Conservation (phyloP, 768 basidiomycete species). For the Rhodotorula diobovata region DNA sequence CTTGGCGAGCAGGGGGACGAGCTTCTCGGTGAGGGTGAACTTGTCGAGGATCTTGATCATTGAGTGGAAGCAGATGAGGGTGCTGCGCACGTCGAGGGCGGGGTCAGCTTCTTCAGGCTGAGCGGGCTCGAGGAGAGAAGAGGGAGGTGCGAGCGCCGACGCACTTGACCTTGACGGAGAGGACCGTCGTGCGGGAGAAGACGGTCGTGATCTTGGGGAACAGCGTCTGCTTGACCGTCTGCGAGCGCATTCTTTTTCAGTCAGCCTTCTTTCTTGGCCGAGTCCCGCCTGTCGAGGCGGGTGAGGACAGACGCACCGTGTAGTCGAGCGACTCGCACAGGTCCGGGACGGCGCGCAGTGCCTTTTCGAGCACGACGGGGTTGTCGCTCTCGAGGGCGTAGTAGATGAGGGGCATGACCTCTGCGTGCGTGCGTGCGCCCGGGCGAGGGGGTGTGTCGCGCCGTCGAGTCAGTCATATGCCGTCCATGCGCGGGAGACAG, state of each 20-base stretch:
- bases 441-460: no score
- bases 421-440: constrained; percentile 51
- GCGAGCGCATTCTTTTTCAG: neutral
- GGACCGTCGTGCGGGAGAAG: constrained; percentile 82
- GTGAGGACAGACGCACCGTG: constrained; percentile 48
- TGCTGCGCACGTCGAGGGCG: constrained; percentile 49
- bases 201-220: constrained; percentile 59
- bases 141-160: neutral
- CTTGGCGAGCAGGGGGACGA: constrained; percentile 88
- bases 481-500: neutral
- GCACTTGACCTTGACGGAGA: constrained; percentile 76
- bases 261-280: no score
- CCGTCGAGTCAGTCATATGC: neutral
- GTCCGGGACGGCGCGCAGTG: constrained; percentile 72
- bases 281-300: no score
- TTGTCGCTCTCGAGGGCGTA: constrained; percentile 96
- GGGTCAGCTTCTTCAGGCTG: no score
- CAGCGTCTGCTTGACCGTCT: constrained; percentile 62
- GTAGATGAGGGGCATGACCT: constrained; percentile 93
- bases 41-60: constrained; percentile 90
- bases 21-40: constrained; percentile 80
- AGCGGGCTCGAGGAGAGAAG: neutral
- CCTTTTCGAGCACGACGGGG: constrained; percentile 82
- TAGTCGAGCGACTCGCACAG: constrained; percentile 90
- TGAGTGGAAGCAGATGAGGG: constrained; percentile 69